A percentile compares a stretch with the other conserved stretches of the same genome.
Conservation (phyloP, 306 rosid species). For the Boehmeria nivea region DNA sequence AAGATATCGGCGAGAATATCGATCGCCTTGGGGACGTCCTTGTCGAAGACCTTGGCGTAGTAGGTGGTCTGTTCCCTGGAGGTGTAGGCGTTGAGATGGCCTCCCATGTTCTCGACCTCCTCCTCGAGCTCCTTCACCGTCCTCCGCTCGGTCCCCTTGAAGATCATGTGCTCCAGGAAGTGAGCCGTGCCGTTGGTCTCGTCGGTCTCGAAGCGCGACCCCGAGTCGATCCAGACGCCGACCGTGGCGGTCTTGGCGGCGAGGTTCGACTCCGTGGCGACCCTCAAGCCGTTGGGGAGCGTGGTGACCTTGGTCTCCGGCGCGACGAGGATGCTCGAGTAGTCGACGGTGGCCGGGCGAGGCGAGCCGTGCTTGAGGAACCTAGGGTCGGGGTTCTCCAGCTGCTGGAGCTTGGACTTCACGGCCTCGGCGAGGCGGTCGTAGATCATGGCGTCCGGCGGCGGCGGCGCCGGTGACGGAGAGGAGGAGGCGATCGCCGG, state of each 20-base stretch:
- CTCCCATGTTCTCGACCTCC: slow-evolving; percentile 97
- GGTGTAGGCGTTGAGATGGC: slow-evolving; percentile 83
- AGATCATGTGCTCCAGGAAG: slow-evolving; percentile 92
- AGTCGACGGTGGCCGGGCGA: slow-evolving; percentile 52
- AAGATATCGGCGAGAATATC: slow-evolving; percentile 74
- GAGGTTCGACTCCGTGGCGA: slow-evolving; percentile 80
- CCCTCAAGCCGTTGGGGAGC: slow-evolving; percentile 79
- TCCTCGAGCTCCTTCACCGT: slow-evolving; percentile 72
- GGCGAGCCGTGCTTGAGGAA: slow-evolving; percentile 92
- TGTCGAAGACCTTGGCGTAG: slow-evolving; percentile 65
- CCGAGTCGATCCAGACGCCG: slow-evolving; percentile 94
- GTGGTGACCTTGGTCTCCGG: slow-evolving; percentile 86
- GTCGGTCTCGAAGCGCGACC: slow-evolving; percentile 85
- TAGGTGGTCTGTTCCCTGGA: slow-evolving; percentile 91
- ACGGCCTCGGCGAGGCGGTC: slow-evolving; percentile 80
- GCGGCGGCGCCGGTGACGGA: slow-evolving; percentile 51
- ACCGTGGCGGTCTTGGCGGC: slow-evolving; percentile 66
- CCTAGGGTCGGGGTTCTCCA: slow-evolving; percentile 79
- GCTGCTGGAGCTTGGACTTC: slow-evolving; percentile 56
- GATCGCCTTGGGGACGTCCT: slow-evolving; percentile 65
- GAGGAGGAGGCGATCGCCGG: slow-evolving; percentile 39
- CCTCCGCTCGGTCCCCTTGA: slow-evolving; percentile 77
- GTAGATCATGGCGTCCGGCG: slow-evolving; percentile 81
- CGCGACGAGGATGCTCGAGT: slow-evolving; percentile 63
- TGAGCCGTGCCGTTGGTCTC: slow-evolving; percentile 93